Percentiles rank a stretch among this genome's conserved stretches.
Evolutionary conservation across 805 yeast genomes (phyloP).

Genomic region (Blastobotrys chiropterorum): DNA sequence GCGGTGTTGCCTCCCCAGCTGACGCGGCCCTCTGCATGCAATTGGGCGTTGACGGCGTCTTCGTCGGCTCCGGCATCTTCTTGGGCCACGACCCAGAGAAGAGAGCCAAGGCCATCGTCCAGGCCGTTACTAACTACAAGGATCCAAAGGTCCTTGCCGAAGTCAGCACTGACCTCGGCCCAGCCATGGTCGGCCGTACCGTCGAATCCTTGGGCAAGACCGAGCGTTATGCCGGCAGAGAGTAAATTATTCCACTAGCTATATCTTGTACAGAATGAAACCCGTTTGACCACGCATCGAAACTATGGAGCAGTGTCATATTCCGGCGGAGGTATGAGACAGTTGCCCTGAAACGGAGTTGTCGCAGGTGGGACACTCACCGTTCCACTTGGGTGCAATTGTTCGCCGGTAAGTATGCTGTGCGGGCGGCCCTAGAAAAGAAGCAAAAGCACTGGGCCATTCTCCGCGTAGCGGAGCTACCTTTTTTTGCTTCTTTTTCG

Average conservation of each 20-base stretch:
- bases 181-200: constrained; percentile 68
- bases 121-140: constrained; percentile 66
- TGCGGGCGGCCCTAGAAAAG: neutral
- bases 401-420: neutral
- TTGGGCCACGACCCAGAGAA: constrained; percentile 65
- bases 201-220: constrained; percentile 39
- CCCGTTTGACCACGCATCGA: too few relatives aligned
- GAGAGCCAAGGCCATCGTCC: constrained; percentile 72
- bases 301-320: too few relatives aligned
- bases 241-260: neutral
- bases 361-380: too few relatives aligned
- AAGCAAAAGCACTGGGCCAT: neutral
- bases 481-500: neutral
- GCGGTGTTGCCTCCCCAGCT: constrained; percentile 83
- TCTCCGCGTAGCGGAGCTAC: neutral
- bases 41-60: constrained; percentile 72
- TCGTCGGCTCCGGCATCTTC: constrained; percentile 76
- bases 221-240: constrained; percentile 5
- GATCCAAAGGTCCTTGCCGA: constrained; percentile 57
- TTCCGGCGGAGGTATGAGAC: too few relatives aligned
- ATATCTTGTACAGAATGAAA: too few relatives aligned
- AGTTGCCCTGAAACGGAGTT: neutral
- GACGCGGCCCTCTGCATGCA: constrained; percentile 84
- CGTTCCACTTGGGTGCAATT: too few relatives aligned
- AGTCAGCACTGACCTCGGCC: constrained; percentile 64